Percentiles rank a stretch among this genome's conserved stretches.
Evolutionary conservation across 2,329 filamentous ascomycete genomes (phyloP).

Genomic region (Alternaria longipes): DNA sequence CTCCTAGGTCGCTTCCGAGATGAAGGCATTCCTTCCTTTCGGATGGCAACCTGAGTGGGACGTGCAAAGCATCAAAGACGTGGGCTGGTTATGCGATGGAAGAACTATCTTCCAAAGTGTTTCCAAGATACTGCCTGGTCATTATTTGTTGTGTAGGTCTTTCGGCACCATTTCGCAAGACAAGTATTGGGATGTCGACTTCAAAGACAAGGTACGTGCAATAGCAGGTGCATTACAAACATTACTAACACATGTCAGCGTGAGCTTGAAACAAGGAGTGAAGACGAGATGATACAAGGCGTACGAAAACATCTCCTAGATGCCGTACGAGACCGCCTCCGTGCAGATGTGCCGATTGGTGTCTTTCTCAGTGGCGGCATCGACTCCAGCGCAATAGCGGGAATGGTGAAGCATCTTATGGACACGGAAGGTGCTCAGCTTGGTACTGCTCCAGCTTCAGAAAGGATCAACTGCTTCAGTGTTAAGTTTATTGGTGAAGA

Average conservation of each 20-base stretch:
- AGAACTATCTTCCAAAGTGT: constrained; percentile 63
- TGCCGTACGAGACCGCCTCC: constrained; percentile 62
- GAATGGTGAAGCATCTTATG: constrained; percentile 60
- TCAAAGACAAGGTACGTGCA: constrained; percentile 59
- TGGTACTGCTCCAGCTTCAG: constrained; percentile 53
- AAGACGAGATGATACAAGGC: constrained; percentile 62
- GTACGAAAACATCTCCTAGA: constrained; percentile 63
- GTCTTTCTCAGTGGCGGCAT: constrained; percentile 67
- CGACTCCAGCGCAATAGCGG: constrained; percentile 66
- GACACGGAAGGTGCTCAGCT: constrained; percentile 56
- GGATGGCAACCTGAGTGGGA: constrained; percentile 65
- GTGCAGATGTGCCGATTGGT: constrained; percentile 67
- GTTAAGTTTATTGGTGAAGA: constrained; percentile 61
- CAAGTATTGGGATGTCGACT: constrained; percentile 64
- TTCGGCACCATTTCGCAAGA: constrained; percentile 52
- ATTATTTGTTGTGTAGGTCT: constrained; percentile 36
- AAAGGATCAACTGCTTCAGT: constrained; percentile 57
- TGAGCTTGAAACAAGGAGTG: constrained; percentile 54
- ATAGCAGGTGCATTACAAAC: no score
- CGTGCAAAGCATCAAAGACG: constrained; percentile 56
- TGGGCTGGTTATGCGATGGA: constrained; percentile 56
- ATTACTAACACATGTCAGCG: constrained; percentile 8
- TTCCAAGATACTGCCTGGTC: constrained; percentile 42
- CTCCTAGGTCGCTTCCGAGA: constrained; percentile 50
- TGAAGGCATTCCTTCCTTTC: constrained; percentile 63